Evolutionary conservation across 176 grass and related monocot genomes (phyloP), one percentile per base, ranked within the genome.

Genomic region (Alloteropsis semialata): DNA sequence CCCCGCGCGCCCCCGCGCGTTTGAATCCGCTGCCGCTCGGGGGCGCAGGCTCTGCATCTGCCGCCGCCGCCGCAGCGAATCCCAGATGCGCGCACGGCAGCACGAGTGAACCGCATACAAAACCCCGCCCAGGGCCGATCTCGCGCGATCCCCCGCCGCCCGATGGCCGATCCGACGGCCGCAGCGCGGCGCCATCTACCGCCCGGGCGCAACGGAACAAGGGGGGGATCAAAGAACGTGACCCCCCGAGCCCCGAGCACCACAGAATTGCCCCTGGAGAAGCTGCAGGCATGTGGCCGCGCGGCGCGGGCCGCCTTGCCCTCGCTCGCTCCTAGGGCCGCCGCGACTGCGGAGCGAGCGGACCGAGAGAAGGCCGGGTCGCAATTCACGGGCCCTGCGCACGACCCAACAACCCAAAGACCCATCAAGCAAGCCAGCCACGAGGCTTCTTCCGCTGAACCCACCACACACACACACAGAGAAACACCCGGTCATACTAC

Each of bases 161-260:
- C 0, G 87, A 89, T 85, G 10, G 1, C 6, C 7, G 25, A 17
- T 7, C 5, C 6, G 19, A 63, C 82, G 80, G 65, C 8, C 9
- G 0, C 1, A 17, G 28, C 16, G 18, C 9, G 70, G 45, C 27
- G 30, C 34, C 36, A 5, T 33, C 65, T 53, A 46, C 39, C 19
- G 17, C 3, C 62, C 6, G 17, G 5, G 36, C 69, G 78, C 79
- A 45, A 65, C 43, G 6, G 66, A 83, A 64, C 81, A 12, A 46
- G 14, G 10, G 21, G 67, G 9, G 81, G 87, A 75, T 80, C 72
- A 78, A 83, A 80, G 81, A 84, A 59, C 86, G 86, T 88, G 86
- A 84, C 55, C 36, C 34, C 34, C 34, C 34, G 34, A 36, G 34
- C n/a, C n/a, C n/a, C n/a, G n/a, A n/a, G n/a, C n/a, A n/a, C n/a